Conservation (phyloP, 305 asterid species). For the Andrographis paniculata region DNA sequence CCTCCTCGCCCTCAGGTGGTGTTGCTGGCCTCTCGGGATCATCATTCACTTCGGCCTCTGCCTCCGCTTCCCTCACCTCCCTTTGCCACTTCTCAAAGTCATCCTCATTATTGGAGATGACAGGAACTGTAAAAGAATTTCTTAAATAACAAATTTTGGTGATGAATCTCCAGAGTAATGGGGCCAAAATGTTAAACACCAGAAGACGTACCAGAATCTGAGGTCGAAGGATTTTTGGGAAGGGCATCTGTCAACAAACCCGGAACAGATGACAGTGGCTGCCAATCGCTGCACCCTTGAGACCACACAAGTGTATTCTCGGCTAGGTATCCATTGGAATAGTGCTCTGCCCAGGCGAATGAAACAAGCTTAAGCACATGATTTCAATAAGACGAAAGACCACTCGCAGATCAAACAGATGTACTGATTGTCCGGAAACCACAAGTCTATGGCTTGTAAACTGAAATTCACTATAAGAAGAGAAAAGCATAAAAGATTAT, state of each 20-base stretch:
- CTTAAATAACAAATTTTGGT: constrained; percentile 10
- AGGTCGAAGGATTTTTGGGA: constrained; percentile 28
- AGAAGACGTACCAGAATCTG: constrained; percentile 29
- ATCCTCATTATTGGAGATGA: constrained; percentile 47
- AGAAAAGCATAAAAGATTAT: constrained; percentile 14
- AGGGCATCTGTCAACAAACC: constrained; percentile 33
- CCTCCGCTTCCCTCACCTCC: constrained; percentile 79
- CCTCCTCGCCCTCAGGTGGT: constrained; percentile 95
- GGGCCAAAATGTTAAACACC: not conserved
- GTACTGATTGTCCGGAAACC: constrained; percentile 26
- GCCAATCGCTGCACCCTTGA: constrained; percentile 78
- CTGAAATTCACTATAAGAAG: constrained; percentile 21
- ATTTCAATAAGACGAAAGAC: constrained; percentile 15
- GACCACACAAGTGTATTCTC: constrained; percentile 70
- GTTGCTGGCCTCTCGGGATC: constrained; percentile 75
- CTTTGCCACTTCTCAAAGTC: constrained; percentile 84
- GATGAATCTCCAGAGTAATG: constrained; percentile 4
- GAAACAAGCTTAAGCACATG: constrained; percentile 36
- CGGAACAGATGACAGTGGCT: constrained; percentile 51
- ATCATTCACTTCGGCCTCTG: constrained; percentile 50
- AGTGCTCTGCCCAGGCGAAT: constrained; percentile 65
- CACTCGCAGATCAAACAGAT: constrained; percentile 25
- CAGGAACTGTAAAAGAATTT: constrained; percentile 32
- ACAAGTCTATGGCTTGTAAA: constrained; percentile 26
- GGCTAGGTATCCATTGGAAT: constrained; percentile 59